Evolutionary conservation across 306 rosid species (phyloP).

Genomic region (Vachellia pachyceras): DNA sequence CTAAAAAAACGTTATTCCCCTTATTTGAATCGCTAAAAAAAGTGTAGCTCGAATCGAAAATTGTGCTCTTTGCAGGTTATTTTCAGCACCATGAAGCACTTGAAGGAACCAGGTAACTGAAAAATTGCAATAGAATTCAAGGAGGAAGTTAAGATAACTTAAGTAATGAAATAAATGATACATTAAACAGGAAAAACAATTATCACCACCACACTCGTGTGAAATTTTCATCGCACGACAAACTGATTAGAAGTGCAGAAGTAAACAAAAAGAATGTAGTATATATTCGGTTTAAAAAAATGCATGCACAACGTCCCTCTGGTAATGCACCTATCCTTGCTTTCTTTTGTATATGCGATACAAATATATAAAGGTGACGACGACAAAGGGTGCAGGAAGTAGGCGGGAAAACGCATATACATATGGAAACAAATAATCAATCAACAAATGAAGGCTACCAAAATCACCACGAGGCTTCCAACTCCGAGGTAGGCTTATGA

Average conservation of each 20-base stretch:
- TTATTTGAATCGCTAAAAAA: neutral
- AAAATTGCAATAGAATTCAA: neutral
- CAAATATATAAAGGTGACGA: constrained; percentile 8
- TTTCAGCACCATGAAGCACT: neutral
- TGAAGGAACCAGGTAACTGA: neutral
- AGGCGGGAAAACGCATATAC: neutral
- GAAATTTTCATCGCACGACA: neutral
- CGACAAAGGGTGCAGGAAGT: constrained; percentile 15
- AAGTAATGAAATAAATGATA: neutral
- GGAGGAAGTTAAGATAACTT: neutral
- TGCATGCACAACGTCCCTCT: constrained; percentile 30
- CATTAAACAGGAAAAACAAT: neutral
- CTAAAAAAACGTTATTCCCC: no score
- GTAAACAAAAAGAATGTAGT: constrained; percentile 32
- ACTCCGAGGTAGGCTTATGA: constrained; percentile 61
- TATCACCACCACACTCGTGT: neutral
- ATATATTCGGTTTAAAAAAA: constrained; percentile 19
- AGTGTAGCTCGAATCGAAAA: neutral
- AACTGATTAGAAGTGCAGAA: constrained; percentile 7
- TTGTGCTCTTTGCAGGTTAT: neutral
- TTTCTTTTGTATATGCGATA: constrained; percentile 17
- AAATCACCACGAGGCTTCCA: constrained; percentile 52
- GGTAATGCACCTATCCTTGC: constrained; percentile 12
- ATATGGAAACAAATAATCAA: constrained; percentile 35
- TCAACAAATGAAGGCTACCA: constrained; percentile 26